Base-by-base conservation (phyloP, 1,284 basidiomycete species). In the Ceratobasidium sp. region DNA sequence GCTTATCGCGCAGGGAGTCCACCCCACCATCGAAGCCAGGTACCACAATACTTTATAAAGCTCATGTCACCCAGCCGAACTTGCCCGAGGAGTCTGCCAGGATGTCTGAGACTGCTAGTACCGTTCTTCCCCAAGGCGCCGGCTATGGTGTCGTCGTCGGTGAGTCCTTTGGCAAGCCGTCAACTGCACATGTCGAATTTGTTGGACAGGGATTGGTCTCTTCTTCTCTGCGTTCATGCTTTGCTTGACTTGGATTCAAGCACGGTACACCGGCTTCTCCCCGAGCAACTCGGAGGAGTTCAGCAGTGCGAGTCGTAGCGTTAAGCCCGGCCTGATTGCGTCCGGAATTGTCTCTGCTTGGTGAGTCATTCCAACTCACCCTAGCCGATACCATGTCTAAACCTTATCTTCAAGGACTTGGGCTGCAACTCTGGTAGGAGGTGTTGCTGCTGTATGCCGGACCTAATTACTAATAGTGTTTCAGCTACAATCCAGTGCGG, bases 251-350 rank as follows among this genome's bases (percentile, higher is more conserved):
- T 87, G 86, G 43, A 79, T 92, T 52, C 91, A 92, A 80, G 80
- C 87, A 39, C 86, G 91, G 46, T 92, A 92, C 77, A 92, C 91
- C 0, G 83, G 87, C 0, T 90, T 89, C 79, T 91, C 89, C 3
- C 90, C 90, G n/a, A 72, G 76, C n/a, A 79, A 77, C 6, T 77
- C 81, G 0, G 80, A 82, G 72, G 94, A 96, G 79, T 96, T 95
- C 80, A 92, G 88, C 75, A 91, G 88, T 71, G 94, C 94, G 1
- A 92, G 90, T 2, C 83, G 90, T 39, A 91, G 89, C 73, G 87
- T 95, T 60, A 95, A 95, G 76, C 93, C 95, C 1, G 95, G 94
- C 5, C 84, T 97, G 50, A 95, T 97, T 73, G 95, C 94, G 0
- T 88, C 92, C 10, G 94, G 94, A 6, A 95, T 97, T 74, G 93